phyloP scores from a whole-genome alignment of 371 early-diverging fungal genomes.

The Mortierella sp. region DNA sequence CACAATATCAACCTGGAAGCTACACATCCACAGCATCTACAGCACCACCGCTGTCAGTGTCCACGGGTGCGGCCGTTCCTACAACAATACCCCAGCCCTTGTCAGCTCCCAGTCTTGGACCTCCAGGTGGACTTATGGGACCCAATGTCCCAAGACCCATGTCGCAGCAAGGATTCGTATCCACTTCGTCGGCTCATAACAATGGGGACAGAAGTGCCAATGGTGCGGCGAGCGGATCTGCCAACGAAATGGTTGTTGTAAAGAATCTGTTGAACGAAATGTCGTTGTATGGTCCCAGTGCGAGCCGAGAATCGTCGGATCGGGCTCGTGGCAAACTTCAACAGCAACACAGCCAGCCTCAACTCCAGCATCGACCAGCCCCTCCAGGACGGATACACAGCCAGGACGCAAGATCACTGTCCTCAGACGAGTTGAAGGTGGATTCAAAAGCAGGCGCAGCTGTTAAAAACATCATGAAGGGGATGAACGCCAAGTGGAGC shows the following conservation, averaged over 20 bases:
- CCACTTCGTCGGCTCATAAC: not conserved
- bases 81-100: constrained; percentile 3
- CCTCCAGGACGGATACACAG: constrained; percentile 34
- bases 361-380: constrained; percentile 10
- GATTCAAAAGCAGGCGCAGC: constrained; percentile 15
- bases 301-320: constrained; percentile 3
- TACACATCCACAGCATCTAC: not conserved
- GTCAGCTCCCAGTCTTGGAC: constrained; percentile 3
- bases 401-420: constrained; percentile 24
- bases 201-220: constrained; percentile 2
- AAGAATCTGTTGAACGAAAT: constrained; percentile 15
- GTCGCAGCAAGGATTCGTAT: constrained; percentile 37
- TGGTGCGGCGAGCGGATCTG: constrained; percentile 1
- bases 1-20: constrained; percentile 27
- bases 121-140: not conserved
- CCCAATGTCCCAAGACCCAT: constrained; percentile 17
- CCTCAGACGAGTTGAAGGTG: constrained; percentile 31
- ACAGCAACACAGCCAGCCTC: constrained; percentile 6
- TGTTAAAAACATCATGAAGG: constrained; percentile 42
- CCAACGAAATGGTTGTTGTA: not conserved
- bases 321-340: constrained; percentile 6
- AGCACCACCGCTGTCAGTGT: not conserved
- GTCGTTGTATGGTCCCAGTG: constrained; percentile 12
- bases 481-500: constrained; percentile 47
- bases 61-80: not conserved